Conservation (phyloP, 768 basidiomycete species). For the Paxillus rubicundulus region DNA sequence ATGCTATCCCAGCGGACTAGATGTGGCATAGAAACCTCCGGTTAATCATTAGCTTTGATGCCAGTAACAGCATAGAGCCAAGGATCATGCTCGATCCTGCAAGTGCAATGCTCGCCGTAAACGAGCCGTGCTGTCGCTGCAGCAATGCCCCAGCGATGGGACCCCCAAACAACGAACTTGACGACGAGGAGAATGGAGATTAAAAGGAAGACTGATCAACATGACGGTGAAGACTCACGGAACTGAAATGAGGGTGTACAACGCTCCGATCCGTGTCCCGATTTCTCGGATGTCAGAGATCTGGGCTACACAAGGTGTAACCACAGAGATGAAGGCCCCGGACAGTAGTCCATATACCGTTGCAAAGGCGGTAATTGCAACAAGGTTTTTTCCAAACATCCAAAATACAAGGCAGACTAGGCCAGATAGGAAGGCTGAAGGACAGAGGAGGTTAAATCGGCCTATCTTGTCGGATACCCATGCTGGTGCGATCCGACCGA, state of each 20-base stretch:
- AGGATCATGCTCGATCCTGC: slow-evolving; percentile 56
- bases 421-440: slow-evolving; percentile 61
- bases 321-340: slow-evolving; percentile 65
- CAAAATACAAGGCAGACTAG: slow-evolving; percentile 58
- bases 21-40: slow-evolving; percentile 44
- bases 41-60: slow-evolving; percentile 47
- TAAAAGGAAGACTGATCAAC: background rate
- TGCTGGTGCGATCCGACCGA: slow-evolving; percentile 64
- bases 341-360: slow-evolving; percentile 61
- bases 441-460: slow-evolving; percentile 63
- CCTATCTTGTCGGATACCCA: slow-evolving; percentile 64
- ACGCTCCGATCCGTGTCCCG: slow-evolving; percentile 59
- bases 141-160: slow-evolving; percentile 63
- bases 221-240: slow-evolving; percentile 51
- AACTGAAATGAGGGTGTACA: slow-evolving; percentile 64
- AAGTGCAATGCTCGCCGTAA: slow-evolving; percentile 52
- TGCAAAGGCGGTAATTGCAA: slow-evolving; percentile 49
- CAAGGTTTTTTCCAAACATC: slow-evolving; percentile 44
- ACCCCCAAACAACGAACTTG: slow-evolving; percentile 60
- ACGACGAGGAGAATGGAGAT: background rate
- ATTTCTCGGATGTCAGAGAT: slow-evolving; percentile 59
- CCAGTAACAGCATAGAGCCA: slow-evolving; percentile 57
- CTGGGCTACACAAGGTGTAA: slow-evolving; percentile 66
- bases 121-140: slow-evolving; percentile 42
- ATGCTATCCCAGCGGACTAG: slow-evolving; percentile 21